Base-by-base conservation (phyloP, 176 grass and related monocot species). In the Miscanthus lutarioriparius region DNA sequence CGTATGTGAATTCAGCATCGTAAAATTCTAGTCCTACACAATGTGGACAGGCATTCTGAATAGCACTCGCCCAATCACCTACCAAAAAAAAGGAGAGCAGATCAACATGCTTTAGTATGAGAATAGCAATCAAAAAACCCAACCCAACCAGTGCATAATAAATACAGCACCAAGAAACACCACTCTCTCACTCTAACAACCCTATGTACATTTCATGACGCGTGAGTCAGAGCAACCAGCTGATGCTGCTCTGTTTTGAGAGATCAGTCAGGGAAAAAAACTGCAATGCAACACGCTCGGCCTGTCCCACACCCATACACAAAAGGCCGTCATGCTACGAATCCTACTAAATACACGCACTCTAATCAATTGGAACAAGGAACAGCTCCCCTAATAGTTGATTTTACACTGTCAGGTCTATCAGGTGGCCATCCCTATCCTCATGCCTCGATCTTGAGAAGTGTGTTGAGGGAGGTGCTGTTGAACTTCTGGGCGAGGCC, bases 401-500 rank as follows among this genome's bases (percentile, higher is more conserved):
- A 23, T 44, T 64, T 81, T 32, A 41, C 8, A 36, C 15, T 63
- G 67, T 54, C 26, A 67, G 64, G 2, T 23, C 62, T 63, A 51
- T 32, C 10, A 38, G 65, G 49, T 28, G 9, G 67, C 15, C 14
- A 74, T 25, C 14, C 1, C 30, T 5, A 74, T 64, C 45, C 33
- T 95, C 89, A 99, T 39, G 89, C 71, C 36, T 94, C 93, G 83
- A 91, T 92, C 88, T 86, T 94, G 44, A 96, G 89, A 78, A 96
- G 93, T 8, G 93, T 94, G 81, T 96, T 99, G 7, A 99, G 93
- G 67, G 96, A 99, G 13, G 91, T 99, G 84, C 93, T 99, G 85
- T 99, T 99, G 81, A 96, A 99, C 70, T 91, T 93, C 63, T 99
- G 93, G 8, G 93, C 91, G 12, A 96, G 83, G n/a, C 93, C 96